Evolutionary conservation across 2,329 filamentous ascomycete genomes (phyloP).

Genomic region (Sporothrix brunneoviolacea): DNA sequence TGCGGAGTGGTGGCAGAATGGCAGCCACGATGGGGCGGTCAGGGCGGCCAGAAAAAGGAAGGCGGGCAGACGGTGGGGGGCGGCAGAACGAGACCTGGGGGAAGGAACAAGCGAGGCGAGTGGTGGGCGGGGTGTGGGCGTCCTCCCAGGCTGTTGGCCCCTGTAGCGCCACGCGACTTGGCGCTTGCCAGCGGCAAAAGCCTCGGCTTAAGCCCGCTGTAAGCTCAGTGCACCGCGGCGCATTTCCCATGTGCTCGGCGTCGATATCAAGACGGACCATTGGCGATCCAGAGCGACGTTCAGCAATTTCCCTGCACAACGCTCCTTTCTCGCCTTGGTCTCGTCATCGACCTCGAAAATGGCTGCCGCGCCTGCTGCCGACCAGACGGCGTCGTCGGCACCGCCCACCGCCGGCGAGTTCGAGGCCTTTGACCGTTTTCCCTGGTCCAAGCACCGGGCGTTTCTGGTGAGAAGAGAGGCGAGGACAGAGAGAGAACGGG

Average conservation of each 20-base stretch:
- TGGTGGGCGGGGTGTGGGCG: too few species aligned
- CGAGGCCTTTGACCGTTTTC: slow-evolving; percentile 19
- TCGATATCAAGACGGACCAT: not conserved
- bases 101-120: not conserved
- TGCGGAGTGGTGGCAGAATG: not conserved
- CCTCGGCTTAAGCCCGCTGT: slow-evolving; percentile 6
- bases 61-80: slow-evolving; percentile 6
- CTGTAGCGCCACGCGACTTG: not conserved
- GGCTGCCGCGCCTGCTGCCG: slow-evolving; percentile 5
- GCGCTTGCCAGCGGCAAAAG: slow-evolving; percentile 5
- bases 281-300: too few species aligned
- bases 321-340: too few species aligned
- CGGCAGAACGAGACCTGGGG: not conserved
- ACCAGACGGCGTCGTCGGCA: not conserved
- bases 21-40: not conserved
- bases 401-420: slow-evolving; percentile 11
- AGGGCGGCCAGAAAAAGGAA: slow-evolving; percentile 3
- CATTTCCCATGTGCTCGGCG: not conserved
- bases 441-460: slow-evolving; percentile 19
- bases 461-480: slow-evolving; percentile 15
- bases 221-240: not conserved
- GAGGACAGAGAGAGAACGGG: not conserved
- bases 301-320: too few species aligned
- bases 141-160: not conserved
- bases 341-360: not conserved